These are phyloP conservation scores for Babesia divergens DNA, from an alignment of 169 alveolate genomes.

Conservation along the genomic window DNA sequence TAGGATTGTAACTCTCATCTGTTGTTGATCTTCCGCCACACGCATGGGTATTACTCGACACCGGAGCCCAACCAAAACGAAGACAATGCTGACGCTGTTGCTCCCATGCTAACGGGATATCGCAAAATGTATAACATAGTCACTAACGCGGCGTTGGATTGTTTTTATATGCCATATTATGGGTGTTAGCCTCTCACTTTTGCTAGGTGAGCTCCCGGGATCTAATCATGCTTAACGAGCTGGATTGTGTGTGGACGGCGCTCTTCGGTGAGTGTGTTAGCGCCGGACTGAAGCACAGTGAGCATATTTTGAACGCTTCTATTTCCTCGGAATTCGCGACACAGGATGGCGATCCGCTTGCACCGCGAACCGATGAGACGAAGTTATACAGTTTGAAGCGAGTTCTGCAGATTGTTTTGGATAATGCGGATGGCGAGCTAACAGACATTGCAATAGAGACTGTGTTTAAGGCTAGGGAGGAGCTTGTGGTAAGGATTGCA, in stretches of 20 bases:
- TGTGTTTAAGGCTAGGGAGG: conserved; percentile 42
- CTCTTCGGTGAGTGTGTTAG: conserved; percentile 52
- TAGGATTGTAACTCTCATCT: no score
- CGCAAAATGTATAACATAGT: no score
- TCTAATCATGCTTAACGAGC: conserved; percentile 55
- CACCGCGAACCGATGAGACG: background rate
- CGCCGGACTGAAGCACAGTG: conserved; percentile 48
- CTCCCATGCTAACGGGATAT: no score
- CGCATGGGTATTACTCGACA: no score
- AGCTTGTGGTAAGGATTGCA: conserved; percentile 37
- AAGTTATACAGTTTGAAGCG: conserved; percentile 51
- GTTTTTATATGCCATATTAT: no score
- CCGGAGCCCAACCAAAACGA: no score
- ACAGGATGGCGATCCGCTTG: background rate
- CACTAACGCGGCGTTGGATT: no score
- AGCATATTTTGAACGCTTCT: conserved; percentile 39
- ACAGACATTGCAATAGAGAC: conserved; percentile 36
- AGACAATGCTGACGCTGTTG: no score
- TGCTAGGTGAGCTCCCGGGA: no score
- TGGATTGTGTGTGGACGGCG: conserved; percentile 58
- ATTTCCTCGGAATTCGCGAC: conserved; percentile 31
- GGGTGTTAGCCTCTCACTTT: no score
- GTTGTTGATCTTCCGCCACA: no score
- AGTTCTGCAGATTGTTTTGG: conserved; percentile 19
- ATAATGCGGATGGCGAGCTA: conserved; percentile 51